Evolutionary conservation across 2,329 filamentous ascomycete species (phyloP).

Genomic region (Fusarium setosum): DNA sequence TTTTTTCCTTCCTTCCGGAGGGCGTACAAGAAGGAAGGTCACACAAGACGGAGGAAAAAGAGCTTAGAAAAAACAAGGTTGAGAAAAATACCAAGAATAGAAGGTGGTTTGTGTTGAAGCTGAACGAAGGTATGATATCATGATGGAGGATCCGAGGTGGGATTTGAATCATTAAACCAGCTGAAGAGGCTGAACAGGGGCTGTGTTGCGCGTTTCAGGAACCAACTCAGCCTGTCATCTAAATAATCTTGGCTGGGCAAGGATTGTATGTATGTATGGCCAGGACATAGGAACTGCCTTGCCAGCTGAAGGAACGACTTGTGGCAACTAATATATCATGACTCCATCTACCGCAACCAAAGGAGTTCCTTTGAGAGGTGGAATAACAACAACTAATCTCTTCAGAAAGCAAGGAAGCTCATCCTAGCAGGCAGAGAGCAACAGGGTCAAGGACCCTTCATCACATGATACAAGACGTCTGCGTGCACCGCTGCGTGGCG

Average conservation of each 20-base stretch:
- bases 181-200: background rate
- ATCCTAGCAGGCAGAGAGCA: conserved; percentile 10
- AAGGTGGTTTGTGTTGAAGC: background rate
- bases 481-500: conserved; percentile 37
- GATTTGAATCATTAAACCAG: background rate
- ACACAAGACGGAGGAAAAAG: background rate
- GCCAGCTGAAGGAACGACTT: too few relatives aligned
- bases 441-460: too few relatives aligned
- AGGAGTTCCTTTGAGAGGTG: too few relatives aligned
- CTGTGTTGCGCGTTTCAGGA: background rate
- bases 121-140: background rate
- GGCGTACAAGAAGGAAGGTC: conserved; percentile 2
- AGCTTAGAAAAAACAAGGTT: background rate
- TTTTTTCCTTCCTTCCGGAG: too few relatives aligned
- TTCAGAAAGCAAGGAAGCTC: background rate
- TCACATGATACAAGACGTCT: conserved; percentile 42
- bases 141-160: background rate
- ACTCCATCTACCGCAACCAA: too few relatives aligned
- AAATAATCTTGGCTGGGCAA: too few relatives aligned
- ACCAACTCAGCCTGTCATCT: background rate
- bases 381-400: too few relatives aligned
- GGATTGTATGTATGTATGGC: too few relatives aligned
- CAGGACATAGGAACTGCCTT: too few relatives aligned
- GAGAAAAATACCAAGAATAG: background rate
- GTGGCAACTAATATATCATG: too few relatives aligned